Evolutionary conservation across 306 rosid genomes (phyloP).

Genomic region (Lathyrus oleraceus): DNA sequence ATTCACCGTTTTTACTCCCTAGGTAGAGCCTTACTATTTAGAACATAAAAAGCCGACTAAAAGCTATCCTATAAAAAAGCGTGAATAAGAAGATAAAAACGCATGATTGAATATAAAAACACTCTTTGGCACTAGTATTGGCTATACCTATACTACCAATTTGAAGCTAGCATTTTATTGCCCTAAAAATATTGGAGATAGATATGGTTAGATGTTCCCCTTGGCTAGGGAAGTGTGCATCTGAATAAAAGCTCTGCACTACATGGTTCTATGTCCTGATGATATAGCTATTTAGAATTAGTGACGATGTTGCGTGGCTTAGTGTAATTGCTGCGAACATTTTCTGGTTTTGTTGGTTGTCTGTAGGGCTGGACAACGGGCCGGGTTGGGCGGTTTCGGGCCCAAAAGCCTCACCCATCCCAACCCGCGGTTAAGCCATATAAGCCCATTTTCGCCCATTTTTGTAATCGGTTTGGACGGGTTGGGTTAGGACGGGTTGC

Average conservation of each 20-base stretch:
- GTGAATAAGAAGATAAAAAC: constrained; percentile 6
- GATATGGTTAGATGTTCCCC: constrained; percentile 6
- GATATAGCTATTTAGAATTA: constrained; percentile 15
- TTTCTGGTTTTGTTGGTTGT: neutral
- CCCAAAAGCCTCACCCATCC: too few relatives aligned
- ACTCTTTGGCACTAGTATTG: neutral
- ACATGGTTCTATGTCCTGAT: constrained; percentile 1
- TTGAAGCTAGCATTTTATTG: constrained; percentile 14
- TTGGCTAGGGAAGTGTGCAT: constrained; percentile 1
- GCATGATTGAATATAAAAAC: constrained; percentile 14
- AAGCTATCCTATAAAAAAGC: constrained; percentile 26
- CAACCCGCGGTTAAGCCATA: too few relatives aligned
- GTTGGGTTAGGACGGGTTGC: too few relatives aligned
- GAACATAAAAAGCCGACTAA: constrained; percentile 30
- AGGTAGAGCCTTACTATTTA: constrained; percentile 27
- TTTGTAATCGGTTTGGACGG: too few relatives aligned
- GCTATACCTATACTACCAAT: constrained; percentile 1
- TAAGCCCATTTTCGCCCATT: too few relatives aligned
- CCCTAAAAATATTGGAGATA: neutral
- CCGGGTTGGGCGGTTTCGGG: too few relatives aligned
- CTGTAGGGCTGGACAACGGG: too few relatives aligned
- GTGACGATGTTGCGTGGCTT: neutral
- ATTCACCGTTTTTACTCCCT: neutral
- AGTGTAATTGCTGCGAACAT: constrained; percentile 7
- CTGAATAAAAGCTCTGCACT: constrained; percentile 3